Percentiles rank a stretch among this genome's conserved stretches.
phyloP scores from a whole-genome alignment of 108 stramenopile genomes.

The Cyclotella sp. region DNA sequence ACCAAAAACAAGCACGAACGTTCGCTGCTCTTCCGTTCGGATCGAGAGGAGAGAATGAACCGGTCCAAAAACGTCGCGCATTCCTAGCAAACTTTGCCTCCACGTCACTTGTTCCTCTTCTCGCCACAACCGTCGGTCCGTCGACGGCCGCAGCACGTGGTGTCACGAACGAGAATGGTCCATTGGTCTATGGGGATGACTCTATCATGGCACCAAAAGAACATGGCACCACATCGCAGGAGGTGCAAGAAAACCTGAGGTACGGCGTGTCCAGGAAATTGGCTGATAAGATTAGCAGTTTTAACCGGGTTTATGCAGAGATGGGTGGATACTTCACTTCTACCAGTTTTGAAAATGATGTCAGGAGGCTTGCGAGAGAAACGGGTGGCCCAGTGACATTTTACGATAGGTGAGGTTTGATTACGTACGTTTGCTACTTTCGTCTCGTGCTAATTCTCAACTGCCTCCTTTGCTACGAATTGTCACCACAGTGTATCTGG shows the following conservation, averaged over 20 bases:
- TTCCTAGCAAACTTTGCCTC: constrained; percentile 37
- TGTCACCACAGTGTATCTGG: constrained; percentile 22
- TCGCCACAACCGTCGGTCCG: constrained; percentile 12
- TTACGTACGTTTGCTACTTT: background rate
- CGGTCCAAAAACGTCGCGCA: constrained; percentile 25
- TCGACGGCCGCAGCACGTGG: constrained; percentile 25
- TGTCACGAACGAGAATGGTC: constrained; percentile 22
- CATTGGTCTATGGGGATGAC: constrained; percentile 51
- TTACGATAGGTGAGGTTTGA: constrained; percentile 55
- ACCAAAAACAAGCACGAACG: background rate
- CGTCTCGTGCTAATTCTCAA: background rate
- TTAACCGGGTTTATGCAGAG: constrained; percentile 65
- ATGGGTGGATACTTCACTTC: constrained; percentile 44
- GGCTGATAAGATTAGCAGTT: constrained; percentile 80
- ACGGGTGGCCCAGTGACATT: constrained; percentile 45
- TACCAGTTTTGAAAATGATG: constrained; percentile 39
- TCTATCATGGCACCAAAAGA: constrained; percentile 63
- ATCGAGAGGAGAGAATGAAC: background rate
- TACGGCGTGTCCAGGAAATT: constrained; percentile 61
- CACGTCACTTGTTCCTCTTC: constrained; percentile 1
- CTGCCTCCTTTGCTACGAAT: background rate
- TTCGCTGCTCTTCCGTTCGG: background rate
- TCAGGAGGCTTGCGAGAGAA: constrained; percentile 10
- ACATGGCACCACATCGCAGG: constrained; percentile 69
- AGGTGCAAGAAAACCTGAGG: constrained; percentile 72